These are phyloP conservation scores for Xylaria sp. DNA, from an alignment of 2,329 filamentous ascomycete genomes.

Conservation along the genomic window DNA sequence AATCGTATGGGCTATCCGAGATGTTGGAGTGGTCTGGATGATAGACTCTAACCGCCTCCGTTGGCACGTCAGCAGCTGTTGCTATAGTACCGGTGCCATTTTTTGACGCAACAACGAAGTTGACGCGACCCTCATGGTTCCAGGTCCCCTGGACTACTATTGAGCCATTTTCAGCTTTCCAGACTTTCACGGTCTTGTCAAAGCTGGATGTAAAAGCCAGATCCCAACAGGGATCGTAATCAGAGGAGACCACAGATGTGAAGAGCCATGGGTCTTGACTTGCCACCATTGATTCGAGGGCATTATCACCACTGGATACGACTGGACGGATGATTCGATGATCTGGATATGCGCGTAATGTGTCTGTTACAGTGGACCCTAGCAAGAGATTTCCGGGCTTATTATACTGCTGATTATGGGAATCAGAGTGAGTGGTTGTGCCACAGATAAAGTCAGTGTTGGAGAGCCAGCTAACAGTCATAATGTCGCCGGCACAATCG, in stretches of 20 bases:
- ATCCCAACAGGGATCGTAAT: conserved; percentile 60
- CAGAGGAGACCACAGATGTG: conserved; percentile 71
- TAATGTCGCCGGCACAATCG: conserved; percentile 70
- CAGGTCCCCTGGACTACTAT: conserved; percentile 64
- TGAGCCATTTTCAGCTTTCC: conserved; percentile 58
- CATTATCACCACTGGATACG: conserved; percentile 65
- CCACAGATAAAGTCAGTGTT: conserved; percentile 68
- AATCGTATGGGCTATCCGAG: conserved; percentile 41
- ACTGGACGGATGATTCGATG: conserved; percentile 67
- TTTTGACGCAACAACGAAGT: conserved; percentile 69
- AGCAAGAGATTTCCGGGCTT: conserved; percentile 71
- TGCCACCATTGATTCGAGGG: conserved; percentile 65
- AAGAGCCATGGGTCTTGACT: conserved; percentile 73
- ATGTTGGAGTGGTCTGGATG: conserved; percentile 48
- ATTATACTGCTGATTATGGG: conserved; percentile 74
- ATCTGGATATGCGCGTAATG: conserved; percentile 63
- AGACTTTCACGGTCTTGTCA: conserved; percentile 70
- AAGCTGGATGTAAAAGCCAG: conserved; percentile 70
- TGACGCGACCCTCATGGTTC: conserved; percentile 68
- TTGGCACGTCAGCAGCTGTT: conserved; percentile 67
- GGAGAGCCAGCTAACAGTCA: conserved; percentile 67
- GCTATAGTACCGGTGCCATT: conserved; percentile 63
- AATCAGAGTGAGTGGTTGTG: conserved; percentile 70
- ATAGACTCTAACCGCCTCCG: conserved; percentile 68
- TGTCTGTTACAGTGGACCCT: conserved; percentile 59